These are phyloP conservation scores for Cystobasidiaceae sp. DNA, from an alignment of 1,284 basidiomycete species.

Conservation along the genomic window DNA sequence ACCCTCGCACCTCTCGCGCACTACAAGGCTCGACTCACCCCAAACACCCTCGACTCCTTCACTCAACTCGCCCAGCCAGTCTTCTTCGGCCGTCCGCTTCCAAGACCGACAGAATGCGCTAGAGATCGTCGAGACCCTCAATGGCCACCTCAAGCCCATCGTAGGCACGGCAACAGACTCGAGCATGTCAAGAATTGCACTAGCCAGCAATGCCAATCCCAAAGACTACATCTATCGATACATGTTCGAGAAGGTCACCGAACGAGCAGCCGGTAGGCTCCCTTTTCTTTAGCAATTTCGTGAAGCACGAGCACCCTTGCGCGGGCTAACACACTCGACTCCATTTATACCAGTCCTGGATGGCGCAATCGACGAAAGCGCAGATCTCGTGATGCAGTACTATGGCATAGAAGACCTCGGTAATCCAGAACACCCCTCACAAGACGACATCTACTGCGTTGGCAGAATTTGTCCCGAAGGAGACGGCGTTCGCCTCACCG, in stretches of 20 bases:
- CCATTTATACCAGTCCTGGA: conserved; percentile 60
- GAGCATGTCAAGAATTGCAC: conserved; percentile 23
- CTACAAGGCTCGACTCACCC: conserved; percentile 1
- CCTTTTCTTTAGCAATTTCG: not conserved
- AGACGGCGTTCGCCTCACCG: conserved; percentile 61
- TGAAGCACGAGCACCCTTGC: not conserved
- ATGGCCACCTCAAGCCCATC: conserved; percentile 34
- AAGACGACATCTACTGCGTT: conserved; percentile 71
- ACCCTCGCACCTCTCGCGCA: conserved; percentile 20
- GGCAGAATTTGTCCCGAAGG: conserved; percentile 73
- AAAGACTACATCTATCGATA: conserved; percentile 58
- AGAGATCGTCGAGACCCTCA: conserved; percentile 37
- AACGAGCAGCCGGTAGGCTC: conserved; percentile 65
- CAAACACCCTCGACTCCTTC: not conserved
- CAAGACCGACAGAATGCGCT: conserved; percentile 28
- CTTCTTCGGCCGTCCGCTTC: conserved; percentile 5
- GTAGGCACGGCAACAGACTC: conserved; percentile 22
- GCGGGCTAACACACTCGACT: not conserved
- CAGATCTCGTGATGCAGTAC: conserved; percentile 61
- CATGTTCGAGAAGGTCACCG: conserved; percentile 83
- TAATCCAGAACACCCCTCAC: conserved; percentile 60
- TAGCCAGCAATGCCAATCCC: conserved; percentile 34
- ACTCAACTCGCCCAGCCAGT: conserved; percentile 2
- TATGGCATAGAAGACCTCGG: conserved; percentile 67
- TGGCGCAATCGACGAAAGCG: conserved; percentile 75